Conservation (phyloP, 2,329 filamentous ascomycete genomes). For the Cryphonectria carpinicola region DNA sequence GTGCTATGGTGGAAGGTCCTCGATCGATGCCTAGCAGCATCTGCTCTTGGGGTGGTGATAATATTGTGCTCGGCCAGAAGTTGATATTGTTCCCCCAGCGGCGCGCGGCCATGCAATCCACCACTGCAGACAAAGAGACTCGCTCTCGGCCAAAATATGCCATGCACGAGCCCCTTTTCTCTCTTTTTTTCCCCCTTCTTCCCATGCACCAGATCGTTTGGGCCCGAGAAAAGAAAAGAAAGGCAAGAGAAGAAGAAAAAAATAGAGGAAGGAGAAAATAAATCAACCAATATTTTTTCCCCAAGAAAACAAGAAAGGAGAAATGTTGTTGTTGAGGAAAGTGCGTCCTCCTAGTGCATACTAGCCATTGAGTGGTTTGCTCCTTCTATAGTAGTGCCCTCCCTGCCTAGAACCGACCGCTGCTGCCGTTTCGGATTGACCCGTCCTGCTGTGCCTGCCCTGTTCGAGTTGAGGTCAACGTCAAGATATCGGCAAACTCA, state of each 20-base stretch:
- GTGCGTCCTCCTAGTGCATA: not conserved
- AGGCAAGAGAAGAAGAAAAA: no score
- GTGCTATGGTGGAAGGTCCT: not conserved
- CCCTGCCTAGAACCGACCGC: no score
- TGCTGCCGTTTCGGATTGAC: no score
- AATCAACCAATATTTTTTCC: no score
- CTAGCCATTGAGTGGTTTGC: no score
- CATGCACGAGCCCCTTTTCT: not conserved
- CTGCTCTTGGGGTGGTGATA: not conserved
- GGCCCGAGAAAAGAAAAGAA: no score
- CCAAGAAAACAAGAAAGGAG: not conserved
- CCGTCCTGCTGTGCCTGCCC: no score
- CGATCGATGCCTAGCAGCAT: slow-evolving; percentile 8
- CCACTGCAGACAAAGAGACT: slow-evolving; percentile 12
- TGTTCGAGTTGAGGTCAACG: no score
- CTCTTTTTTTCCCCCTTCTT: not conserved
- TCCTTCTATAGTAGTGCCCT: not conserved
- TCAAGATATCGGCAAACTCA: no score
- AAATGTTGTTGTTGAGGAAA: not conserved
- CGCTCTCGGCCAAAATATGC: not conserved
- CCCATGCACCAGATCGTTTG: no score
- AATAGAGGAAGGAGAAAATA: no score
- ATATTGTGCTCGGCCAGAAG: slow-evolving; percentile 17
- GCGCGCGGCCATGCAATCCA: not conserved
- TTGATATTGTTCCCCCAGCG: slow-evolving; percentile 4